Evolutionary conservation across 768 basidiomycete species (phyloP), one percentile per base, ranked within the genome.

Genomic region (Cystobasidium ongulense): DNA sequence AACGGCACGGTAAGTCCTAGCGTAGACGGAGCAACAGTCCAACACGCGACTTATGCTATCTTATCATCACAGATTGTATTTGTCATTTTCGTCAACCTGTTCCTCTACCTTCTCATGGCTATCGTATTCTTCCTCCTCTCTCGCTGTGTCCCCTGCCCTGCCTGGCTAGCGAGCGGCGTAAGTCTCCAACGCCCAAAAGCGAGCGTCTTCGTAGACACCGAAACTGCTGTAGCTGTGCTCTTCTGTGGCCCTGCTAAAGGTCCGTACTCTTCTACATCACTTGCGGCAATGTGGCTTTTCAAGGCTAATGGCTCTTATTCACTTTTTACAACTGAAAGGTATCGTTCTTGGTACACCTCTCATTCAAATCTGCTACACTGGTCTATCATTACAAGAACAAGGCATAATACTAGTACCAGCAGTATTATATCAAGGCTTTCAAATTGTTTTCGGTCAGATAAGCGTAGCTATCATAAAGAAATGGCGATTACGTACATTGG

Each of bases 321-420:
- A 29, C 25, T 21, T 8, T 27, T 15, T 29, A 13, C 13, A 59
- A 13, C 33, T 17, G 15, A 27, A 11, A 59, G 57, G 57, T 35
- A 59, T 59, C 27, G 57, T 59, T 2, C 25, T 59, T 17, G 57
- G 57, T 29, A 59, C 57, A 15, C 57, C 57, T 15, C 57, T 59
- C 57, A 59, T 59, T 29, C 57, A 59, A 21, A 59, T 59, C 33
- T 59, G 57, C 57, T 59, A 59, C 33, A 59, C 25, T 31, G 57
- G 57, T 31, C 27, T 59, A 27, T 29, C 29, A 27, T 7, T 21
- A 4, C 57, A 59, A 59, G 57, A 59, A 21, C 57, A 59, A 59
- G 57, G 57, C 57, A 59, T 59, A 29, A 27, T 59, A 2, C 57
- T 59, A 29, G 57, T 59, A 27, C 57, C 57, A 4, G 57, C 57